Percentiles rank a stretch among this genome's conserved stretches.
Evolutionary conservation across 1,139 yeast species (phyloP).

Genomic region (Debaryomyces sp.): DNA sequence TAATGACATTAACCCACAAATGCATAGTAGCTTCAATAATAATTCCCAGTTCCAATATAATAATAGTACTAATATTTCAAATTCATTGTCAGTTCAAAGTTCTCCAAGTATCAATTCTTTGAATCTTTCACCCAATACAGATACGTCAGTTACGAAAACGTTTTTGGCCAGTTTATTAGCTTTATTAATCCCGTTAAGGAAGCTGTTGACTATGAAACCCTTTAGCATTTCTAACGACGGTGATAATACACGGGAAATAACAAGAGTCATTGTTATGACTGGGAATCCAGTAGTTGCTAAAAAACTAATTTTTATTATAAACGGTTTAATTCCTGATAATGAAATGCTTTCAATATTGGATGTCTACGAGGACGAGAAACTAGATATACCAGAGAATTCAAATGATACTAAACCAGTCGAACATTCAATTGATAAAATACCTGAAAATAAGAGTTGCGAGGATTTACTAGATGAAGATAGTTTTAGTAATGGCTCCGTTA

Average conservation of each 20-base stretch:
- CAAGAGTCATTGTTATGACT: constrained; percentile 59
- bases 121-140: neutral
- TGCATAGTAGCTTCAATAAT: constrained; percentile 5
- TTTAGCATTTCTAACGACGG: constrained; percentile 19
- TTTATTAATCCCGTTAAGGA: constrained; percentile 39
- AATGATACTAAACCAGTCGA: neutral
- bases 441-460: neutral
- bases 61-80: neutral
- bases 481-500: neutral
- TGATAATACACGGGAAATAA: constrained; percentile 29
- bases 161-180: constrained; percentile 53
- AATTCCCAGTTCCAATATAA: constrained; percentile 12
- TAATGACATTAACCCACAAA: neutral
- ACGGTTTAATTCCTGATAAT: constrained; percentile 47
- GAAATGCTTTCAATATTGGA: constrained; percentile 11
- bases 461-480: neutral
- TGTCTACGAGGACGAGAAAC: neutral
- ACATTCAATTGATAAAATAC: neutral
- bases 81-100: neutral
- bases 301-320: constrained; percentile 55
- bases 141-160: constrained; percentile 18
- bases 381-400: neutral
- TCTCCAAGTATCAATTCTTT: constrained; percentile 1
- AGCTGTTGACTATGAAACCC: constrained; percentile 40
- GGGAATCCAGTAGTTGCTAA: constrained; percentile 65